Evolutionary conservation across 495 filamentous ascomycete genomes (phyloP), one percentile per base, ranked within the genome.

Genomic region (Tuber borchii): DNA sequence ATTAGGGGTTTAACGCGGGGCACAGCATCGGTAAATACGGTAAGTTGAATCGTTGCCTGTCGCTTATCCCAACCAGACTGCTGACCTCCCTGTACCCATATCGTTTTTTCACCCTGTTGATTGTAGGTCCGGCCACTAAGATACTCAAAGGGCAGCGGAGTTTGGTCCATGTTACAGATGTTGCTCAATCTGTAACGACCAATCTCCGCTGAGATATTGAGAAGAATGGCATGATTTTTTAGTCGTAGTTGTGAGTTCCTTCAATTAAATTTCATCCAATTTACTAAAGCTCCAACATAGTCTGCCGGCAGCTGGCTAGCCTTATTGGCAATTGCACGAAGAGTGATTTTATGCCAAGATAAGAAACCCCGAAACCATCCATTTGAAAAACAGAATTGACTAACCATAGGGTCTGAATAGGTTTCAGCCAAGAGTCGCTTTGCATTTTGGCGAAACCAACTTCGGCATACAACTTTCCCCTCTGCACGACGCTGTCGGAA

Each of bases 91-190:
- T 69, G 68, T 19, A 37, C 45, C 37, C 40, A 46, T 2, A 77
- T 56, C 8, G 72, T 77, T 5, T 75, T 75, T 34, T 20, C 37
- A 10, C 75, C 73, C 40, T 70, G 74, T 0, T 69, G 34, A 16
- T 75, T 65, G 39, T 77, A 77, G 45, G 72, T 77, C 19, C 42
- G 43, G 14, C 73, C 61, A 3, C 74, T 72, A 72, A 72, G 72
- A n/a, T 75, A 77, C 14, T 77, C 56, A 40, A 61, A 75, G 1
- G 72, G 75, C 6, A 77, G 17, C 0, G 26, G 73, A 22, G 73
- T 75, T 71, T 75, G 19, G 31, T 75, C 68, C 34, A 75, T 71
- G 8, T 75, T 75, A 26, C 48, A 56, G 42, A 74, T 74, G n/a
- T 74, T 70, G 16, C 39, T n/a, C 2, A 68, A 48, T 70, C 37